phyloP scores from a whole-genome alignment of 345 rosid genomes.

The Populus euphratica region DNA sequence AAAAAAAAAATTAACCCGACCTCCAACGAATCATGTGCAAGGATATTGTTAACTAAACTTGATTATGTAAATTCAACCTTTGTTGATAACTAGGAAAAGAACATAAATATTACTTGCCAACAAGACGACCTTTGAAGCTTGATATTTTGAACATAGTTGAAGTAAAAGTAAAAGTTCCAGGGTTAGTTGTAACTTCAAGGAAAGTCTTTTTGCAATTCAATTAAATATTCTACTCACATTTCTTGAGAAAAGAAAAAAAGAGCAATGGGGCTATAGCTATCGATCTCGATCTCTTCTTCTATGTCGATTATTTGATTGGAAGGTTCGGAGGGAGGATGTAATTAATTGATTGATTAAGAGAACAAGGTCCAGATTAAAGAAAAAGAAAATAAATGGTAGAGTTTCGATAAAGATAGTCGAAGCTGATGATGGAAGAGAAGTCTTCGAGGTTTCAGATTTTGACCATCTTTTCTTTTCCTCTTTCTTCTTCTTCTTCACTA shows the following conservation, averaged over 20 bases:
- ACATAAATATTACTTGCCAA: neutral
- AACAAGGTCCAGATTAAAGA: conserved; percentile 16
- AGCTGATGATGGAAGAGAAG: conserved; percentile 51
- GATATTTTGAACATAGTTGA: neutral
- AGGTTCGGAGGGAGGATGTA: neutral
- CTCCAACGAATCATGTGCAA: too few species aligned
- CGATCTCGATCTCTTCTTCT: neutral
- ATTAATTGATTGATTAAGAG: neutral
- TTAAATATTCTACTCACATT: neutral
- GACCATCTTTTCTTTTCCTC: conserved; percentile 54
- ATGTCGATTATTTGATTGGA: neutral
- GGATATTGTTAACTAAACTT: too few species aligned
- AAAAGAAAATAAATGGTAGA: conserved; percentile 19
- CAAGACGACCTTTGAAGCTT: neutral
- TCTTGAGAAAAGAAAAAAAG: neutral
- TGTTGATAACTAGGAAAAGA: too few species aligned
- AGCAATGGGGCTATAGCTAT: neutral
- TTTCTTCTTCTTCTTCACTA: conserved; percentile 12
- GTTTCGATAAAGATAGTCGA: conserved; percentile 42
- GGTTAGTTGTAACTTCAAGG: conserved; percentile 38
- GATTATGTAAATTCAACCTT: too few species aligned
- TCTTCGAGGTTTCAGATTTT: conserved; percentile 55
- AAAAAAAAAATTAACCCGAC: too few species aligned
- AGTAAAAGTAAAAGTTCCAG: conserved; percentile 48
- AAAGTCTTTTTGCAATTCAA: conserved; percentile 21